Percentiles rank a stretch among this genome's conserved stretches.
Evolutionary conservation across 345 rosid species (phyloP).

Genomic region (Carallia pectinifolia): DNA sequence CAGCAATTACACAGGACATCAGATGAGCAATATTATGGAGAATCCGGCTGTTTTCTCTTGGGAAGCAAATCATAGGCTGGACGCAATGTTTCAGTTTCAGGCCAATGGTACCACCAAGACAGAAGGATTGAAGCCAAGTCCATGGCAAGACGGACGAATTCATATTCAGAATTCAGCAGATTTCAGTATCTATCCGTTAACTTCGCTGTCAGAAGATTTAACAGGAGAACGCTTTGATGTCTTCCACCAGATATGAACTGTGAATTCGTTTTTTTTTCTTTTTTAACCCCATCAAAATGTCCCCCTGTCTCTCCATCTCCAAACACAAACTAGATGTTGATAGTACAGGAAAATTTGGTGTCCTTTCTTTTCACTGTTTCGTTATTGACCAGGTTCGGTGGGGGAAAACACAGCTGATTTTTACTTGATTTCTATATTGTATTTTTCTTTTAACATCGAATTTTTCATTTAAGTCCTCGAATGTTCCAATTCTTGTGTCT

Average conservation of each 20-base stretch:
- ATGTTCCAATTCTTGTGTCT: too few species aligned
- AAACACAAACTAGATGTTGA: constrained; percentile 28
- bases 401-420: constrained; percentile 9
- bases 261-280: constrained; percentile 25
- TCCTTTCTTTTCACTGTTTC: constrained; percentile 2
- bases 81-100: constrained; percentile 40
- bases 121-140: constrained; percentile 29
- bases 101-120: constrained; percentile 32
- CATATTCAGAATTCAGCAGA: constrained; percentile 36
- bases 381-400: not conserved
- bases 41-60: constrained; percentile 35
- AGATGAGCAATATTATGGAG: constrained; percentile 30
- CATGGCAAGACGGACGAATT: constrained; percentile 38
- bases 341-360: constrained; percentile 34
- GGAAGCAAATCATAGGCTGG: constrained; percentile 31
- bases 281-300: not conserved
- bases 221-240: constrained; percentile 44
- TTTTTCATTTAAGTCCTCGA: too few species aligned
- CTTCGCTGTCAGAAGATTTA: constrained; percentile 57
- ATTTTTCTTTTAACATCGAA: not conserved
- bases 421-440: constrained; percentile 7
- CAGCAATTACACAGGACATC: constrained; percentile 42
- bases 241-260: constrained; percentile 49
- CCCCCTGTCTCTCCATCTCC: not conserved
- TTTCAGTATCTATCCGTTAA: constrained; percentile 50